phyloP scores from a whole-genome alignment of 2,329 filamentous ascomycete genomes.

The Fusarium sp. region DNA sequence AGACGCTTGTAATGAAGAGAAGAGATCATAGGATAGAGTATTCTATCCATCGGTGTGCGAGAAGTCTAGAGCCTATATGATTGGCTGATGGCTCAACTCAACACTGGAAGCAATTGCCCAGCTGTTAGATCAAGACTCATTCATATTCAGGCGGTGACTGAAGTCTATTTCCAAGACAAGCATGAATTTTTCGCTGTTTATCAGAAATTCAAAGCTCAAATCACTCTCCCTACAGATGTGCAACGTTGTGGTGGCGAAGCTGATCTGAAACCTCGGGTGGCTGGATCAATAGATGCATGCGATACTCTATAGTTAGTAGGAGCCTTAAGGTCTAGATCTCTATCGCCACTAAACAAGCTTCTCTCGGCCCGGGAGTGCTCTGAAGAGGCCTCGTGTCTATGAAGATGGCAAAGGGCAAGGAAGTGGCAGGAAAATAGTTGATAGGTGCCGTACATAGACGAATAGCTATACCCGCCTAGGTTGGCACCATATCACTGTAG shows the following conservation, averaged over 20 bases:
- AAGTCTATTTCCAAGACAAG: not conserved
- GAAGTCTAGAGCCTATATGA: not conserved
- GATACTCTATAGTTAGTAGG: not conserved
- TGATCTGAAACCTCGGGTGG: not conserved
- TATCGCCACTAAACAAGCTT: not conserved
- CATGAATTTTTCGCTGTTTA: not conserved
- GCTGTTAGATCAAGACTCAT: not conserved
- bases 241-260: not conserved
- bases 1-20: not conserved
- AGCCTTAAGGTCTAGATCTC: not conserved
- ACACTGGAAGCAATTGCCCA: not conserved
- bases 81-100: not conserved
- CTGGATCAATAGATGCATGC: not conserved
- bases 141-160: not conserved
- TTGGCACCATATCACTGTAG: constrained; percentile 5
- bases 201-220: not conserved
- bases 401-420: not conserved
- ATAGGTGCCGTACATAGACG: not conserved
- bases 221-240: not conserved
- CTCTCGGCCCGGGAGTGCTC: not conserved
- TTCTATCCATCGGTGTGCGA: not conserved
- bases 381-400: constrained; percentile 10
- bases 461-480: constrained; percentile 14
- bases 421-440: not conserved
- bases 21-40: not conserved